Evolutionary conservation across 2,329 filamentous ascomycete genomes (phyloP).

Genomic region (Curvularia hawaiiensis): DNA sequence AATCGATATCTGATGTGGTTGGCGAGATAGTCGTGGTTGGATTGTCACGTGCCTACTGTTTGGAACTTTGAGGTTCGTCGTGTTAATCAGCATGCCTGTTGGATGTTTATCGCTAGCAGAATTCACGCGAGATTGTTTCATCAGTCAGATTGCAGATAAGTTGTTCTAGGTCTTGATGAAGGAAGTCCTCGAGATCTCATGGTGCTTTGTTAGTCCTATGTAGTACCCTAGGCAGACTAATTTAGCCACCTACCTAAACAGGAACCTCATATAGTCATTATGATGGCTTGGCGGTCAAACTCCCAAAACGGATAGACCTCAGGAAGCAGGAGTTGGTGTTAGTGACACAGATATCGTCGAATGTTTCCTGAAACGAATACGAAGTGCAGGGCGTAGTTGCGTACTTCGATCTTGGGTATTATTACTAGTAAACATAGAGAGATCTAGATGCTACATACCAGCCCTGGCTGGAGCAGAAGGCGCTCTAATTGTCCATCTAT

Average conservation of each 20-base stretch:
- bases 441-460: not conserved
- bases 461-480: not conserved
- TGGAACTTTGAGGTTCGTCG: not conserved
- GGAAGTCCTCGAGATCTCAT: not conserved
- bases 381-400: not conserved
- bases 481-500: slow-evolving; percentile 10
- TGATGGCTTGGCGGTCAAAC: not conserved
- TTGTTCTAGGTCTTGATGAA: not conserved
- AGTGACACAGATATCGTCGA: not conserved
- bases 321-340: not conserved
- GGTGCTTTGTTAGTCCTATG: no score
- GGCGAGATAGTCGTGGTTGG: not conserved
- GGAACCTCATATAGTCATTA: not conserved
- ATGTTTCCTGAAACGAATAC: not conserved
- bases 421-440: not conserved
- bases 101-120: not conserved
- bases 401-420: not conserved
- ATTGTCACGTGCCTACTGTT: not conserved
- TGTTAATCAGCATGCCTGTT: not conserved
- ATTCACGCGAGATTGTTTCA: not conserved
- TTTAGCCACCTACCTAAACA: not conserved
- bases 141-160: not conserved
- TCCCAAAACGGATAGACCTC: not conserved
- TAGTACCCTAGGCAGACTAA: no score
- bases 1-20: not conserved